These are phyloP conservation scores for Penicillium rolfsii DNA, from an alignment of 2,329 filamentous ascomycete genomes.

Conservation along the genomic window DNA sequence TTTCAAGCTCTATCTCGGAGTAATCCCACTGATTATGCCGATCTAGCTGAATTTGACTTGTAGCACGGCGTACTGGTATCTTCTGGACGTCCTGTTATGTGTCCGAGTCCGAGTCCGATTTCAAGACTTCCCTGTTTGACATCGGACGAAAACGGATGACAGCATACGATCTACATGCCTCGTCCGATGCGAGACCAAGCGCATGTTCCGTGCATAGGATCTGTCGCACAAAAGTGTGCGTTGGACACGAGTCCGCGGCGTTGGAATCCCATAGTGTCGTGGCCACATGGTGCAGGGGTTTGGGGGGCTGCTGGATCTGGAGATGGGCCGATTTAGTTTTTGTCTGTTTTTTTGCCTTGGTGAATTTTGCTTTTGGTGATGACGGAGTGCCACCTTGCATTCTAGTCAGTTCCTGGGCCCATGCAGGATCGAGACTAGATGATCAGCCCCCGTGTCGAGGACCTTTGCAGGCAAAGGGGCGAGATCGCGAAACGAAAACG, in stretches of 20 bases:
- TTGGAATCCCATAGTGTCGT: constrained; percentile 1
- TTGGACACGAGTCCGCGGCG: constrained; percentile 6
- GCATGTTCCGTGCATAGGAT: constrained; percentile 1
- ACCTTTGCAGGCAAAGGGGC: neutral
- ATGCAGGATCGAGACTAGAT: neutral
- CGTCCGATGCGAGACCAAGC: constrained; percentile 2
- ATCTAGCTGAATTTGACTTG: neutral
- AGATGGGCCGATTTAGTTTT: neutral
- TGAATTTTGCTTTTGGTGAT: neutral
- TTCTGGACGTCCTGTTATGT: neutral
- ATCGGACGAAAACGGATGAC: constrained; percentile 1
- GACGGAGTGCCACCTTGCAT: neutral
- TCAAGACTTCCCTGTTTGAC: neutral
- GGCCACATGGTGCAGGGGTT: constrained; percentile 7
- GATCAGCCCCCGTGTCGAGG: neutral
- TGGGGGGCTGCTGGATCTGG: neutral
- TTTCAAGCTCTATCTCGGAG: neutral
- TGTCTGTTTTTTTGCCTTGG: neutral
- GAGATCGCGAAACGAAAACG: neutral
- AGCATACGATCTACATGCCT: neutral
- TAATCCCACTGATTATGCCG: neutral
- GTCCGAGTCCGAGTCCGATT: neutral
- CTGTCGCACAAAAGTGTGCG: constrained; percentile 1
- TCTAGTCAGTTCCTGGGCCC: neutral
- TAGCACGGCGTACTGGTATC: neutral